A percentile compares a stretch with the other conserved stretches of the same genome.
These are phyloP conservation scores for Rhodosporidiobolus sp. DNA, from an alignment of 768 basidiomycete species.

Conservation along the genomic window DNA sequence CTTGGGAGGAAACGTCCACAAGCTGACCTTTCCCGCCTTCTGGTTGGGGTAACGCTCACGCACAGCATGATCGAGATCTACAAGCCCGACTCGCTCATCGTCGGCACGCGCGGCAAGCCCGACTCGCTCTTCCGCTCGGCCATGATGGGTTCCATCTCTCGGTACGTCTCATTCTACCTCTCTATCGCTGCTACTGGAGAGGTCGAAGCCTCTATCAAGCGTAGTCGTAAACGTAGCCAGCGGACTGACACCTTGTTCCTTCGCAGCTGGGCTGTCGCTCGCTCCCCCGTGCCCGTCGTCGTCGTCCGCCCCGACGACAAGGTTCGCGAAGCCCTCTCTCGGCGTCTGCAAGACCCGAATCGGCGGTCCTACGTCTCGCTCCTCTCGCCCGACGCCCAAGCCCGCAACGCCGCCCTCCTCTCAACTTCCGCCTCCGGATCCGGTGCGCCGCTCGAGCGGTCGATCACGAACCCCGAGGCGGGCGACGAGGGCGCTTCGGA, in stretches of 20 bases:
- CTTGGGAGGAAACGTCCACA: slow-evolving; percentile 41
- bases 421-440: neutral
- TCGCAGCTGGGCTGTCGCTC: slow-evolving; percentile 73
- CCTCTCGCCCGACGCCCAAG: slow-evolving; percentile 1
- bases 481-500: slow-evolving; percentile 1
- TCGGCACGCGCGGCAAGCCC: slow-evolving; percentile 74
- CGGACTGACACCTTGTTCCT: neutral
- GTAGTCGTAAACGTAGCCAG: too few species aligned
- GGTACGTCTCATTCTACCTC: slow-evolving; percentile 46
- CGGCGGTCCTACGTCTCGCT: slow-evolving; percentile 38
- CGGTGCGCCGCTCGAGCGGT: slow-evolving; percentile 26
- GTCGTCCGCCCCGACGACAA: slow-evolving; percentile 64
- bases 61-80: slow-evolving; percentile 52
- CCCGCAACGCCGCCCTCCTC: neutral
- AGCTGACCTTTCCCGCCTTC: slow-evolving; percentile 8
- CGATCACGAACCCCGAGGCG: slow-evolving; percentile 19
- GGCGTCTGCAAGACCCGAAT: slow-evolving; percentile 30
- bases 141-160: slow-evolving; percentile 63
- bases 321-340: slow-evolving; percentile 37
- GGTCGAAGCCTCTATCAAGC: too few species aligned
- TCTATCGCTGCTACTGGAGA: too few species aligned
- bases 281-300: slow-evolving; percentile 92
- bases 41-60: neutral
- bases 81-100: slow-evolving; percentile 85
- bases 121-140: slow-evolving; percentile 58